Percentiles rank a stretch among this genome's conserved stretches.
These are phyloP conservation scores for Teunomyces gatunensis DNA, from an alignment of 805 yeast genomes.

Conservation along the genomic window DNA sequence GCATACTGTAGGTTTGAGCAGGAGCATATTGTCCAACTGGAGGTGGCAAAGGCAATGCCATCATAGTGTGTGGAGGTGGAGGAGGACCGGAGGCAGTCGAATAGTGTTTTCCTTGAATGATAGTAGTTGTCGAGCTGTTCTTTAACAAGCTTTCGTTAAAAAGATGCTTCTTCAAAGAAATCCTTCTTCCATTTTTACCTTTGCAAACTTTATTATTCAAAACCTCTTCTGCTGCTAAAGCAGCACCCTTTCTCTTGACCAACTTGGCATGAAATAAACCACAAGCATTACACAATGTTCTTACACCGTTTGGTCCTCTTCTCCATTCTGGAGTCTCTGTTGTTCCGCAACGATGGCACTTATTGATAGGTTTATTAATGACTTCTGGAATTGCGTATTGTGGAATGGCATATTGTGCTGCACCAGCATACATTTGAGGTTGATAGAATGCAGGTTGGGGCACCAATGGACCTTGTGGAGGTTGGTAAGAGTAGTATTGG, in stretches of 20 bases:
- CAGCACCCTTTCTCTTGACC: constrained; percentile 29
- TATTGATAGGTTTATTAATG: constrained; percentile 32
- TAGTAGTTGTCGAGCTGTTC: background rate
- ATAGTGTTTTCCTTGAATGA: background rate
- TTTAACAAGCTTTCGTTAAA: constrained; percentile 12
- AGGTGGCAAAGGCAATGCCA: constrained; percentile 3
- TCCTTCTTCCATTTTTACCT: constrained; percentile 44
- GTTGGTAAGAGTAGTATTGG: constrained; percentile 12
- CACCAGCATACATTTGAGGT: constrained; percentile 10
- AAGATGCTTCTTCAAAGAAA: constrained; percentile 30
- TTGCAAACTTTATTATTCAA: constrained; percentile 42
- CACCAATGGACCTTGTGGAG: background rate
- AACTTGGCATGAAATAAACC: constrained; percentile 43
- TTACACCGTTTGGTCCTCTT: constrained; percentile 44
- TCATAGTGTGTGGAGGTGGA: constrained; percentile 5
- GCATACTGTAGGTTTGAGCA: constrained; percentile 4
- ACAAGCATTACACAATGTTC: constrained; percentile 45
- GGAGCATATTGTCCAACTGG: constrained; percentile 4
- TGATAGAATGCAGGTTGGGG: constrained; percentile 11
- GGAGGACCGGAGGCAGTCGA: background rate
- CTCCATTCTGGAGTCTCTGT: constrained; percentile 48
- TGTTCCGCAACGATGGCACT: constrained; percentile 45
- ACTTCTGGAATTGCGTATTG: constrained; percentile 30
- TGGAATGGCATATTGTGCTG: constrained; percentile 2
- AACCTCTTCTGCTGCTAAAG: constrained; percentile 32